Percentiles rank a stretch among this genome's conserved stretches.
These are phyloP conservation scores for Ceratocystiopsis sp. DNA, from an alignment of 2,329 filamentous ascomycete species.

Conservation along the genomic window DNA sequence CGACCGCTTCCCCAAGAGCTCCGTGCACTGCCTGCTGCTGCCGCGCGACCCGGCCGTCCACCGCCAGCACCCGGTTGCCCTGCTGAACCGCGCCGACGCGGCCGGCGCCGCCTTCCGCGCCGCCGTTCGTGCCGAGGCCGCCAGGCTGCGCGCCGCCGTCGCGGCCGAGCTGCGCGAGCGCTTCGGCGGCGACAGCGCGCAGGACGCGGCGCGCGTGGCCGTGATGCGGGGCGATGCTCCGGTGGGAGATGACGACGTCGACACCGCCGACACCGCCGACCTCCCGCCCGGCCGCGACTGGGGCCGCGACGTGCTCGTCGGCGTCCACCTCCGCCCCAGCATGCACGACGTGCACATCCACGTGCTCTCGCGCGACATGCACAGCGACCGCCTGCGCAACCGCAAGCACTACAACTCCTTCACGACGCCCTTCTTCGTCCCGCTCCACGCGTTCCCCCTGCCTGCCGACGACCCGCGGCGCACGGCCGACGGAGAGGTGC, in stretches of 20 bases:
- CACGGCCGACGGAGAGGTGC: conserved; percentile 25
- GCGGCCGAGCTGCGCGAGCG: conserved; percentile 57
- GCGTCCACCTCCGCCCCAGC: conserved; percentile 73
- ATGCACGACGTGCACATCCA: conserved; percentile 92
- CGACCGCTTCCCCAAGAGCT: conserved; percentile 75
- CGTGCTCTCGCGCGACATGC: conserved; percentile 65
- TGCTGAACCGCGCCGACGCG: conserved; percentile 19
- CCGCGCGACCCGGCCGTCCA: conserved; percentile 49
- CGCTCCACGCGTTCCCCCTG: conserved; percentile 65
- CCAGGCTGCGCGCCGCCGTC: conserved; percentile 44
- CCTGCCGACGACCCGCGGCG: conserved; percentile 45
- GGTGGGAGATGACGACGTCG: conserved; percentile 50
- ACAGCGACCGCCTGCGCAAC: conserved; percentile 54
- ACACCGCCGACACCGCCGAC: too few species aligned
- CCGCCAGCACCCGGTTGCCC: conserved; percentile 56
- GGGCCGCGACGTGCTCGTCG: conserved; percentile 53
- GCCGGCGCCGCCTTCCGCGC: conserved; percentile 52
- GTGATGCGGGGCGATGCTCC: conserved; percentile 45
- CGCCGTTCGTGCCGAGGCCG: conserved; percentile 42
- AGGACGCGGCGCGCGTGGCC: conserved; percentile 47
- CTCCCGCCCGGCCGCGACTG: conserved; percentile 66
- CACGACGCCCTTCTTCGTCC: conserved; percentile 67
- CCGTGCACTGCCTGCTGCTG: conserved; percentile 74
- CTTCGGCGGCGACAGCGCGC: conserved; percentile 44
- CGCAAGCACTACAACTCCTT: conserved; percentile 90